phyloP scores from a whole-genome alignment of 2,329 filamentous ascomycete species.

The Xylariomycetidae sp. region DNA sequence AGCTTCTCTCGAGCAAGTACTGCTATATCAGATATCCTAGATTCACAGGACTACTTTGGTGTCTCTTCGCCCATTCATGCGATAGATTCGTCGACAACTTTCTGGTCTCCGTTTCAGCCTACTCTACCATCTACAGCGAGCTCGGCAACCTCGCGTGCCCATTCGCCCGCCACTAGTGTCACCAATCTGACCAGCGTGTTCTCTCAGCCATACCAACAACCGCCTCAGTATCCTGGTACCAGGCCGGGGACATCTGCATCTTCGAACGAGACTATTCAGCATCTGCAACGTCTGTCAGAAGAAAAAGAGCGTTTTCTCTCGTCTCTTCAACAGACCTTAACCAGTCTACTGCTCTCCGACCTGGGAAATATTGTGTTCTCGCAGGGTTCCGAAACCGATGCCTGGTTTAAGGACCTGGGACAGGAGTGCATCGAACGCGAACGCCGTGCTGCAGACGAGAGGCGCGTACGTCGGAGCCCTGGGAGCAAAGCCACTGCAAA shows the following conservation, averaged over 20 bases:
- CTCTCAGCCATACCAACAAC: slow-evolving; percentile 37
- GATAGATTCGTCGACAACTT: slow-evolving; percentile 72
- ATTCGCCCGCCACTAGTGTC: slow-evolving; percentile 59
- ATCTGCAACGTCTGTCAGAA: slow-evolving; percentile 55
- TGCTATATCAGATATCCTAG: slow-evolving; percentile 59
- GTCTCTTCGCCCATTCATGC: slow-evolving; percentile 63
- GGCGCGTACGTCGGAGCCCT: slow-evolving; percentile 37
- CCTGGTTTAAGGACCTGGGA: slow-evolving; percentile 71
- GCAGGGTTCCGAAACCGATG: slow-evolving; percentile 88
- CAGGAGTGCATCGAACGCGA: slow-evolving; percentile 60
- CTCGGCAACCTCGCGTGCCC: slow-evolving; percentile 53
- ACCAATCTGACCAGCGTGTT: slow-evolving; percentile 52
- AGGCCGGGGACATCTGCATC: slow-evolving; percentile 64
- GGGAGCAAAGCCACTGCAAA: slow-evolving; percentile 41
- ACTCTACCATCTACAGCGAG: slow-evolving; percentile 60
- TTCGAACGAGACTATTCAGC: slow-evolving; percentile 62
- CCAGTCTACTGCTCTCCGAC: slow-evolving; percentile 82
- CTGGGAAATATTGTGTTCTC: slow-evolving; percentile 80
- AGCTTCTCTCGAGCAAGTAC: slow-evolving; percentile 53
- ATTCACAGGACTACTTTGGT: slow-evolving; percentile 68
- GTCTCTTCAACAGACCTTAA: slow-evolving; percentile 73
- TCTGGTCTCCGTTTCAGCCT: slow-evolving; percentile 84
- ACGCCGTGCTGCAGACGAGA: slow-evolving; percentile 41
- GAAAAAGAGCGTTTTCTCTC: slow-evolving; percentile 76
- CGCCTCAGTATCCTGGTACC: slow-evolving; percentile 43